Evolutionary conservation across 2,329 filamentous ascomycete genomes (phyloP).

Genomic region (Epichloe hybrida): DNA sequence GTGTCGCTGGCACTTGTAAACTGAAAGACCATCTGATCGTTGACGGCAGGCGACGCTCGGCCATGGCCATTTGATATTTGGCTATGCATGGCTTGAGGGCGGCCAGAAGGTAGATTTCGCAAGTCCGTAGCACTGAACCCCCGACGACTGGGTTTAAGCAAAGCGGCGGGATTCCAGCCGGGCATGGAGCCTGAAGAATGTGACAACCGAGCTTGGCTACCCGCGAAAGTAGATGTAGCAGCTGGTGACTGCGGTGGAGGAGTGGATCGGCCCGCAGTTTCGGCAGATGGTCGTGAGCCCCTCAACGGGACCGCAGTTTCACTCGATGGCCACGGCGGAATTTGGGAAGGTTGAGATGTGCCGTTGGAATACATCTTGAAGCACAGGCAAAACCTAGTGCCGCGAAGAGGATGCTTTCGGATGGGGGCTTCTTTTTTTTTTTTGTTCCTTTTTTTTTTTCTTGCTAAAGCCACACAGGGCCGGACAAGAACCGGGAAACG

Average conservation of each 20-base stretch:
- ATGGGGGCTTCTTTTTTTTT: not conserved
- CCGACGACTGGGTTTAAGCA: conserved; percentile 25
- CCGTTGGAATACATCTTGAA: conserved; percentile 8
- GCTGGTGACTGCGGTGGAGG: not conserved
- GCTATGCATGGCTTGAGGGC: conserved; percentile 6
- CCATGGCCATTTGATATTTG: conserved; percentile 6
- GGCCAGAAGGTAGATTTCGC: conserved; percentile 13
- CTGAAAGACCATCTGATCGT: conserved; percentile 25
- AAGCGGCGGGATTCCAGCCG: conserved; percentile 28
- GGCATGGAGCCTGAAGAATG: conserved; percentile 15
- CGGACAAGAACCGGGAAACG: not conserved
- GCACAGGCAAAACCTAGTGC: not conserved
- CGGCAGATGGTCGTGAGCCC: conserved; percentile 3
- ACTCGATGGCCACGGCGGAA: conserved; percentile 4
- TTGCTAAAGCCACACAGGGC: not conserved
- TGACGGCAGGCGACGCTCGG: conserved; percentile 9
- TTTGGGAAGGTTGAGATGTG: conserved; percentile 3
- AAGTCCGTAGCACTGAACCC: conserved; percentile 16
- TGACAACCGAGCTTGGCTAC: conserved; percentile 16
- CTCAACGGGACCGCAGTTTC: conserved; percentile 5
- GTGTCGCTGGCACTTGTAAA: conserved; percentile 25
- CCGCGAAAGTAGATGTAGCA: conserved; percentile 1
- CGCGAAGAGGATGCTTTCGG: not conserved
- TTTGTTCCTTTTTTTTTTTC: not conserved
- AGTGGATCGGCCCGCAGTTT: not conserved